Conservation (phyloP, 1,284 basidiomycete genomes). For the Irpex sp. region DNA sequence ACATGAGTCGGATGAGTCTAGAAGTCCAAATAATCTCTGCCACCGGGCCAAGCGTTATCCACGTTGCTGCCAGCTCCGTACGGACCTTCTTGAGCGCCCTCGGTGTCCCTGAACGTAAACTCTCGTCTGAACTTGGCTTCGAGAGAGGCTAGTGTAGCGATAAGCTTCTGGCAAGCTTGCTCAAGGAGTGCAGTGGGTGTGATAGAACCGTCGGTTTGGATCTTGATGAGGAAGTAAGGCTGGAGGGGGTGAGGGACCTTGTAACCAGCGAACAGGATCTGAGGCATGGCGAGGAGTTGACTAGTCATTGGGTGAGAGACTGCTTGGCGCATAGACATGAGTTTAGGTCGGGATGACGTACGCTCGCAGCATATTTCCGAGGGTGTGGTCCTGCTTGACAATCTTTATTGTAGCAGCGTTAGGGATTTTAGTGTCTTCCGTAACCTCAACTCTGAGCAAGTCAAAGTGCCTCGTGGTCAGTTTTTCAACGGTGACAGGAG, state of each 20-base stretch:
- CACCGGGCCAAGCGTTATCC: slow-evolving; percentile 37
- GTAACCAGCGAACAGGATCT: slow-evolving; percentile 95
- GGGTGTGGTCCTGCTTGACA: slow-evolving; percentile 95
- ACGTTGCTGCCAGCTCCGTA: slow-evolving; percentile 45
- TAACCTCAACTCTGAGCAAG: slow-evolving; percentile 75
- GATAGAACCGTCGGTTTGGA: slow-evolving; percentile 89
- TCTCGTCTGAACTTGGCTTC: slow-evolving; percentile 75
- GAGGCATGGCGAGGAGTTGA: slow-evolving; percentile 82
- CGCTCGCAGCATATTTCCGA: slow-evolving; percentile 95
- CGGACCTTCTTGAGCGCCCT: slow-evolving; percentile 41
- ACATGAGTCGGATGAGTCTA: slow-evolving; percentile 24
- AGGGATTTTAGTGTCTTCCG: slow-evolving; percentile 95
- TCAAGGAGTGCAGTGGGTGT: slow-evolving; percentile 86
- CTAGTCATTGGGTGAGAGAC: slow-evolving; percentile 35
- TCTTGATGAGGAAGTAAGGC: slow-evolving; percentile 90
- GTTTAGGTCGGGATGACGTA: slow-evolving; percentile 40
- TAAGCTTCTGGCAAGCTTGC: slow-evolving; percentile 80
- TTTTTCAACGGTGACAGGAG: neutral
- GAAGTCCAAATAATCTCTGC: slow-evolving; percentile 69
- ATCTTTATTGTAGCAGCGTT: slow-evolving; percentile 95
- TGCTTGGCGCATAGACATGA: neutral
- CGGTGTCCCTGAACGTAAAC: slow-evolving; percentile 70
- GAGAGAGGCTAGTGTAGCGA: slow-evolving; percentile 67
- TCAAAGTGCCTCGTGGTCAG: slow-evolving; percentile 3
- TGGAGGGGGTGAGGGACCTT: slow-evolving; percentile 96